Evolutionary conservation across 129 eudicot genomes (phyloP).

Genomic region (Ambrosia artemisiifolia): DNA sequence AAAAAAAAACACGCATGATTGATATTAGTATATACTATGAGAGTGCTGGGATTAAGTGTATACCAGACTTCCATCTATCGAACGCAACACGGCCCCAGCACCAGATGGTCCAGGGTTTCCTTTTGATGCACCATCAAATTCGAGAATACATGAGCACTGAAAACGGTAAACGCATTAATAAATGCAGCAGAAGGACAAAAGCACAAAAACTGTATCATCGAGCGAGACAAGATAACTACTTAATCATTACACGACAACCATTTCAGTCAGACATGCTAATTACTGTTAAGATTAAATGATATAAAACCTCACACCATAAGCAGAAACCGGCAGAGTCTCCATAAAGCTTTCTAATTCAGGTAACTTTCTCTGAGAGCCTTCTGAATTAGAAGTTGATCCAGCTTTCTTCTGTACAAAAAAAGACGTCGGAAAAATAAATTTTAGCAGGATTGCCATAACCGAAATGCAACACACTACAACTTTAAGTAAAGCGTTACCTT

Average conservation of each 20-base stretch:
- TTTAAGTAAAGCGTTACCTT: conserved; percentile 44
- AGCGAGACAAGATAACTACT: not conserved
- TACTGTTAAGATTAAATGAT: conserved; percentile 5
- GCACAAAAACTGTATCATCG: not conserved
- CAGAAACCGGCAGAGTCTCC: conserved; percentile 57
- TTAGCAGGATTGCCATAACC: not conserved
- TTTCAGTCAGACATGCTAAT: not conserved
- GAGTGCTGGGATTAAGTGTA: not conserved
- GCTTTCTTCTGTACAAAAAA: conserved; percentile 34
- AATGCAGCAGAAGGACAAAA: not conserved
- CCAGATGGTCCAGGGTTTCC: conserved; percentile 99
- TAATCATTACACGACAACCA: not conserved
- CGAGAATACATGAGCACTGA: conserved; percentile 67
- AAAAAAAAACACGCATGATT: not conserved
- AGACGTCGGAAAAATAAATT: not conserved
- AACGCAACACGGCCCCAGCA: conserved; percentile 85
- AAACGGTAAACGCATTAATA: not conserved
- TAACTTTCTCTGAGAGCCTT: conserved; percentile 44
- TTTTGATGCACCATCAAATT: conserved; percentile 98
- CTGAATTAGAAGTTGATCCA: conserved; percentile 50
- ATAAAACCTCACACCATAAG: conserved; percentile 57
- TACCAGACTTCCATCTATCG: conserved; percentile 82
- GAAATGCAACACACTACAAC: not conserved
- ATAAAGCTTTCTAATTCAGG: conserved; percentile 49
- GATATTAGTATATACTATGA: not conserved